A percentile compares a stretch with the other conserved stretches of the same genome.
phyloP scores from a whole-genome alignment of 148 eudicot genomes.

The Rhododendron griersonianum region DNA sequence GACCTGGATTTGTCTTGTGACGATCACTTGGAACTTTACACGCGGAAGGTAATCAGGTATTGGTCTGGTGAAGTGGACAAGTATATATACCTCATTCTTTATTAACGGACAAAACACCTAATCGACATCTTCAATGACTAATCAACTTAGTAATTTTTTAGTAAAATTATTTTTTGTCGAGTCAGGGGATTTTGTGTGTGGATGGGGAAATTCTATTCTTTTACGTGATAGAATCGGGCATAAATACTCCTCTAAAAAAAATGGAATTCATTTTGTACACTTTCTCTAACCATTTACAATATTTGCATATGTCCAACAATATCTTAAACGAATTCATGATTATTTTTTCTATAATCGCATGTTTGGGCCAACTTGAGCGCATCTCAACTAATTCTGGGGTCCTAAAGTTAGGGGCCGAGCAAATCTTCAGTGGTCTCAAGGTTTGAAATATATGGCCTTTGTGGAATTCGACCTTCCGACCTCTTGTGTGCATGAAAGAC shows the following conservation, averaged over 20 bases:
- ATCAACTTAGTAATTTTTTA: not conserved
- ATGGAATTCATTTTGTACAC: not conserved
- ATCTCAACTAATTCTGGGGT: not conserved
- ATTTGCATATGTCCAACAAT: not conserved
- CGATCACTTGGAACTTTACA: constrained; percentile 10
- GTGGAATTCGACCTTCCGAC: too few species aligned
- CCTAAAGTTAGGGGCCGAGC: not conserved
- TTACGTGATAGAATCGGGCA: not conserved
- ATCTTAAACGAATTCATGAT: not conserved
- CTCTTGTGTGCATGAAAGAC: not conserved
- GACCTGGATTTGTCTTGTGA: not conserved
- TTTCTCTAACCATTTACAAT: not conserved
- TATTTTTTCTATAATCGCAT: not conserved
- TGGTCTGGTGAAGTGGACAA: constrained; percentile 19
- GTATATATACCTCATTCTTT: not conserved
- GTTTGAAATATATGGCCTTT: not conserved
- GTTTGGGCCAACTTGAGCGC: too few species aligned
- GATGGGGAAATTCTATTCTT: not conserved
- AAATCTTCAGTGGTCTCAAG: too few species aligned
- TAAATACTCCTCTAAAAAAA: not conserved
- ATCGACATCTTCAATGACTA: not conserved
- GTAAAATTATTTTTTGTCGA: not conserved
- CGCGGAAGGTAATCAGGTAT: constrained; percentile 33
- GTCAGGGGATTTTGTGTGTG: not conserved
- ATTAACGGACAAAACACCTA: constrained; percentile 8